Base-by-base conservation (phyloP, 352 stramenopile species). In the Thalassiosira mediterranea region DNA sequence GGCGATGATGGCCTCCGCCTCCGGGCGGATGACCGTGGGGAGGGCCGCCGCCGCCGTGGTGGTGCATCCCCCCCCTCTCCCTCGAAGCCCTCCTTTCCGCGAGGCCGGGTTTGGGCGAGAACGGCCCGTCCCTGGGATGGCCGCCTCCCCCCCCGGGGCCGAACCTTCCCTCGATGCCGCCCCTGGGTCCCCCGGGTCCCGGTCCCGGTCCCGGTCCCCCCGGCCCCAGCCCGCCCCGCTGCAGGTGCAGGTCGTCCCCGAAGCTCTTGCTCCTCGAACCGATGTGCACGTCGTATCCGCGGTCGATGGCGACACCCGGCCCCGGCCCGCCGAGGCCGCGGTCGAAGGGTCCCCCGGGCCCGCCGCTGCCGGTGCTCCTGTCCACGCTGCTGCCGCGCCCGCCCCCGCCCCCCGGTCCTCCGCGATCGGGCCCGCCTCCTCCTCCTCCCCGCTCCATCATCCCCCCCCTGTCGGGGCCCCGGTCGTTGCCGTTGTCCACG, bases 261-360 rank as follows among this genome's bases (percentile, higher is more conserved):
- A 66, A 66, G 46, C 52, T 65, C 46, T 59, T 53, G 56, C 62
- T 72, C 7, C 62, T 37, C 44, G 25, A 62, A 19, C 51, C 51
- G 26, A 46, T 4, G 37, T 15, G 8, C n/a, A 32, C 28, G 40
- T 67, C 58, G n/a, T 67, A 67, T 13, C 58, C 58, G 26, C 58
- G 44, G 40, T 67, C 58, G 1, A n/a, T n/a, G n/a, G n/a, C n/a
- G n/a, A n/a, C n/a, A n/a, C n/a, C n/a, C n/a, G n/a, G n/a, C n/a
- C n/a, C n/a, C n/a, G n/a, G n/a, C n/a, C n/a, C 37, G 37, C 37
- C 15, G 34, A 8, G 8, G 19, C 37, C 57, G 4, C 57, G 57
- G 49, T 66, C 57, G 17, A 66, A 66, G 57, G 8, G 8, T 8
- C 57, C 7, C 49, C 19, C 19, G 49, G 3, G 7, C 25, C 4